Evolutionary conservation across 345 rosid species (phyloP).

Genomic region (Trapa bicornis): DNA sequence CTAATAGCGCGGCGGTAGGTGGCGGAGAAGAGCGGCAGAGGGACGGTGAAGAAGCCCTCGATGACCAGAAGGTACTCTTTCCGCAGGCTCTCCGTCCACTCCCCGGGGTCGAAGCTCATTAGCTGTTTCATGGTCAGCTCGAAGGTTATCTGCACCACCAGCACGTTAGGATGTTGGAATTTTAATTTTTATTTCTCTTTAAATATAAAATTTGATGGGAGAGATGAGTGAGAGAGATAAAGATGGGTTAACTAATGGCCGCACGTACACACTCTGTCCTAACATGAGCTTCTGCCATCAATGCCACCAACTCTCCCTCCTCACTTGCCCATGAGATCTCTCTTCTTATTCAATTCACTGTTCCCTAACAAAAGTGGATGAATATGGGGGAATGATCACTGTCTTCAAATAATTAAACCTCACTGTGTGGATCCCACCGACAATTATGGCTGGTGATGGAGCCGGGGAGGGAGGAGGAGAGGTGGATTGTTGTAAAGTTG

Average conservation of each 20-base stretch:
- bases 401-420: background rate
- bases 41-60: slow-evolving; percentile 90
- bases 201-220: background rate
- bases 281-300: background rate
- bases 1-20: slow-evolving; percentile 73
- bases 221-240: background rate
- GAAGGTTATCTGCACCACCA: slow-evolving; percentile 60
- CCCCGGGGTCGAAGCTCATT: slow-evolving; percentile 88
- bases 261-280: slow-evolving; percentile 1
- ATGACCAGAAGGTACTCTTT: slow-evolving; percentile 85
- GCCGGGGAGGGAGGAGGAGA: background rate
- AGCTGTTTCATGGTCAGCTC: slow-evolving; percentile 81
- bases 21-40: slow-evolving; percentile 70
- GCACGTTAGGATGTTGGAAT: background rate
- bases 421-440: background rate
- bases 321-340: background rate
- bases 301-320: background rate
- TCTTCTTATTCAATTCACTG: background rate
- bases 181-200: background rate
- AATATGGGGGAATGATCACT: no score
- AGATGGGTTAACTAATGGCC: slow-evolving; percentile 2
- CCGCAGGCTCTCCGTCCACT: slow-evolving; percentile 80
- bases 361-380: no score
- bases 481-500: background rate
- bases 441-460: background rate